Evolutionary conservation across 202 grass and related monocot genomes (phyloP), one percentile per base, ranked within the genome.

Genomic region (Alloteropsis angusta): DNA sequence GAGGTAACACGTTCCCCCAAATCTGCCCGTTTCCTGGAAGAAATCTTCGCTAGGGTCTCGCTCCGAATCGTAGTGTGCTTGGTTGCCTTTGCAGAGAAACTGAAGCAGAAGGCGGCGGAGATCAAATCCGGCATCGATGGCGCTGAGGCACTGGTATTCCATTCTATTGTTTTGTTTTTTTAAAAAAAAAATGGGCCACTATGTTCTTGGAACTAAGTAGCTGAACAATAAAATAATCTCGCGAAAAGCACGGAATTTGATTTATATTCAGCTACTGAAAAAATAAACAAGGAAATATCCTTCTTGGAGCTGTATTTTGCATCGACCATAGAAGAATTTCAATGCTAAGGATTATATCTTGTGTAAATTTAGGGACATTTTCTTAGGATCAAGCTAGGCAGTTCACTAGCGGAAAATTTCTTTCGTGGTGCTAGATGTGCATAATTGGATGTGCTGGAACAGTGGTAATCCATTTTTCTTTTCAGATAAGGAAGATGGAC

Each of bases 401-500:
- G 12, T 55, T 45, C 21, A 4, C 26, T 36, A 37, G 55, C 17
- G 5, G 0, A 54, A 16, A 2, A 4, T n/a, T 47, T 61, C 0
- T 48, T 71, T 42, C 54, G 19, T 42, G 64, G 36, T 26, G 44
- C 16, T 65, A 59, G 63, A 67, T 49, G 48, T 16, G 41, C 8
- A 12, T 46, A 37, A 10, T 58, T 43, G 18, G 22, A 64, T 65
- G 14, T 65, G 11, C 28, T 65, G 68, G 16, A 42, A 71, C 47
- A 12, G 62, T 76, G 59, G 55, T 67, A 32, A 74, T 74, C 14
- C 1, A 13, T 70, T 69, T 56, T 43, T 69, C 17, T 43, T 66
- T 72, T 35, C 71, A 97, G 95, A 92, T 97, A 75, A 87, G 89
- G 47, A 94, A 94, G 82, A 97, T 97, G 91, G 95, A 97, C 84